Percentiles rank a stretch among this genome's conserved stretches.
Evolutionary conservation across 2,329 filamentous ascomycete species (phyloP).

Genomic region (Colletotrichum magnum): DNA sequence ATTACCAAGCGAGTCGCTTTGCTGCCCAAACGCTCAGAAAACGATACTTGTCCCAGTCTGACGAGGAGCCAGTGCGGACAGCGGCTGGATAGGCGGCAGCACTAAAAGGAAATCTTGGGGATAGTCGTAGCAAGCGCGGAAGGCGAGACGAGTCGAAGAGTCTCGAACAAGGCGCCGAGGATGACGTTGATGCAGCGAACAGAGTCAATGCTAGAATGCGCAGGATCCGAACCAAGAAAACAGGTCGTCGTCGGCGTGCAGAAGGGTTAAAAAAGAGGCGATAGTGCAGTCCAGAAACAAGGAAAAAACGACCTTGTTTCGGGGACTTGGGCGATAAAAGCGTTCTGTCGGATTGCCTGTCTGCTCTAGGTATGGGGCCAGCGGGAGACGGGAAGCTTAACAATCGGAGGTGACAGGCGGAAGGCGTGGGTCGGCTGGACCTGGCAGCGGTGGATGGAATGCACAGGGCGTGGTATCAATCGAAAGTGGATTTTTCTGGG

Average conservation of each 20-base stretch:
- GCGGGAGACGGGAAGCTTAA: slow-evolving; percentile 40
- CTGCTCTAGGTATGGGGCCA: slow-evolving; percentile 31
- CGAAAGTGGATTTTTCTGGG: slow-evolving; percentile 36
- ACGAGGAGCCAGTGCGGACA: not conserved
- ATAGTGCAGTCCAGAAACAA: not conserved
- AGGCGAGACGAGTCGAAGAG: not conserved
- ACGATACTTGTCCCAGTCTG: not conserved
- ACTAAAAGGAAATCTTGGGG: not conserved
- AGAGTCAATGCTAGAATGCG: not conserved
- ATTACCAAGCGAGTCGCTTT: slow-evolving; percentile 4
- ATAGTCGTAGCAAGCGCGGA: slow-evolving; percentile 11
- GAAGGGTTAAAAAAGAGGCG: not conserved
- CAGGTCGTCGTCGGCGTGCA: not conserved
- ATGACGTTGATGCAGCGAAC: not conserved
- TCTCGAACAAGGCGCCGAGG: not conserved
- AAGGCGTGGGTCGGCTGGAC: slow-evolving; percentile 39
- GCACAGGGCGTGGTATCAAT: slow-evolving; percentile 36
- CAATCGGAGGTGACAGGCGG: slow-evolving; percentile 39
- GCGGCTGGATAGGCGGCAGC: not conserved
- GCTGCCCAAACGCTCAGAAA: not conserved
- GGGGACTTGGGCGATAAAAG: slow-evolving; percentile 5
- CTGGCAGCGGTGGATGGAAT: slow-evolving; percentile 33
- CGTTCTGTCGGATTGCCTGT: slow-evolving; percentile 6
- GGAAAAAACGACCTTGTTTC: slow-evolving; percentile 1
- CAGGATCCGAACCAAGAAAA: not conserved